Evolutionary conservation across 2,329 filamentous ascomycete species (phyloP).

Genomic region (Alternaria gaisen): DNA sequence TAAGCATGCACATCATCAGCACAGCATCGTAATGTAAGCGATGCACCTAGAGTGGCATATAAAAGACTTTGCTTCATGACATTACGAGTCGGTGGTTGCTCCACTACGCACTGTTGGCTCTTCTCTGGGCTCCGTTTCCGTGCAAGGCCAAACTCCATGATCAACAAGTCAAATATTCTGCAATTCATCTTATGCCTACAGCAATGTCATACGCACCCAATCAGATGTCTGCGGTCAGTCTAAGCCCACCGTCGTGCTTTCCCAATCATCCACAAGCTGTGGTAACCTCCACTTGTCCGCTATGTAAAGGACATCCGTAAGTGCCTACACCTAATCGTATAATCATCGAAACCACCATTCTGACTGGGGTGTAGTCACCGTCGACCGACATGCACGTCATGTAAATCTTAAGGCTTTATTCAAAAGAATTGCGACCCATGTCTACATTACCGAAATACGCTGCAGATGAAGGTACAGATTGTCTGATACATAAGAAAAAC

Average conservation of each 20-base stretch:
- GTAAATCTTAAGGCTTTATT: not conserved
- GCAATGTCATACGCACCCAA: not conserved
- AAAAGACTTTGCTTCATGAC: not conserved
- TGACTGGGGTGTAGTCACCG: not conserved
- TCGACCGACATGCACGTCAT: not conserved
- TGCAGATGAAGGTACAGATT: not conserved
- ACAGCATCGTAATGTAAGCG: not conserved
- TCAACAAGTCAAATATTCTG: not conserved
- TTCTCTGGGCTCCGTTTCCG: not conserved
- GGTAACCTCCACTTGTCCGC: not conserved
- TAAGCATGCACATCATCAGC: conserved; percentile 1
- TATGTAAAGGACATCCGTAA: conserved; percentile 1
- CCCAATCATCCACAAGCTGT: not conserved
- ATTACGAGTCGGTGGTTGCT: not conserved
- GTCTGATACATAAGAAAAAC: no score
- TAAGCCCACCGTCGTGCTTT: not conserved
- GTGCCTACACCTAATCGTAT: not conserved
- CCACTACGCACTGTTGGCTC: not conserved
- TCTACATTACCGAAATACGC: not conserved
- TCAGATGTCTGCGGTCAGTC: not conserved
- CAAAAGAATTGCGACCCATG: not conserved
- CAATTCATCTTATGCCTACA: not conserved
- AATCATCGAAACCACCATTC: not conserved
- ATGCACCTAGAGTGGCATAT: not conserved
- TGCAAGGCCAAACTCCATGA: not conserved